Conservation (phyloP, 345 rosid genomes). For the Bretschneidera sinensis region DNA sequence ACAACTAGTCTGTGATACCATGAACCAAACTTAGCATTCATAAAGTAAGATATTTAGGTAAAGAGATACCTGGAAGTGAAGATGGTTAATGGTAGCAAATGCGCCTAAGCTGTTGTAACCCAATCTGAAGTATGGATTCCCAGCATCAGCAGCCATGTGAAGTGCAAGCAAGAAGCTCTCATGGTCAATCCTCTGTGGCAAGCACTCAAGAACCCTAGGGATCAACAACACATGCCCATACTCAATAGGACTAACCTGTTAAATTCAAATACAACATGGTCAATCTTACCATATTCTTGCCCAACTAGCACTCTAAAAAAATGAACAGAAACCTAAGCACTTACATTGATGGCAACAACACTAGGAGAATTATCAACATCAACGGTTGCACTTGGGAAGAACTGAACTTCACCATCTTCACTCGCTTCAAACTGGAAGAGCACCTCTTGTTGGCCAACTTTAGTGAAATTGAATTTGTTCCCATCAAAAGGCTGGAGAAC, state of each 20-base stretch:
- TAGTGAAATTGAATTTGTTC: constrained; percentile 89
- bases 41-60: too few relatives aligned
- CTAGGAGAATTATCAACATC: constrained; percentile 69
- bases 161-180: constrained; percentile 82
- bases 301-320: not conserved
- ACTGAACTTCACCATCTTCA: constrained; percentile 56
- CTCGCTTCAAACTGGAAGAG: constrained; percentile 92
- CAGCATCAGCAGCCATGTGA: constrained; percentile 79
- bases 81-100: constrained; percentile 97
- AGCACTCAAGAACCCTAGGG: constrained; percentile 76
- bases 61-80: constrained; percentile 84
- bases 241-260: constrained; percentile 96
- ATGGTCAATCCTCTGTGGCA: constrained; percentile 92
- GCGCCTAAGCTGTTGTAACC: constrained; percentile 99
- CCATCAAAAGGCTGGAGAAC: constrained; percentile 92
- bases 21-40: not conserved
- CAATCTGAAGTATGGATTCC: constrained; percentile 72
- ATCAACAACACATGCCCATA: constrained; percentile 92
- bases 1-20: not conserved
- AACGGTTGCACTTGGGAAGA: constrained; percentile 56
- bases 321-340: constrained; percentile 4
- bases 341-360: constrained; percentile 91
- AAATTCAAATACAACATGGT: not conserved
- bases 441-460: constrained; percentile 91
- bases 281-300: not conserved